A percentile compares a stretch with the other conserved stretches of the same genome.
Conservation (phyloP, 371 early-diverging fungal species). For the Mucor sp. region DNA sequence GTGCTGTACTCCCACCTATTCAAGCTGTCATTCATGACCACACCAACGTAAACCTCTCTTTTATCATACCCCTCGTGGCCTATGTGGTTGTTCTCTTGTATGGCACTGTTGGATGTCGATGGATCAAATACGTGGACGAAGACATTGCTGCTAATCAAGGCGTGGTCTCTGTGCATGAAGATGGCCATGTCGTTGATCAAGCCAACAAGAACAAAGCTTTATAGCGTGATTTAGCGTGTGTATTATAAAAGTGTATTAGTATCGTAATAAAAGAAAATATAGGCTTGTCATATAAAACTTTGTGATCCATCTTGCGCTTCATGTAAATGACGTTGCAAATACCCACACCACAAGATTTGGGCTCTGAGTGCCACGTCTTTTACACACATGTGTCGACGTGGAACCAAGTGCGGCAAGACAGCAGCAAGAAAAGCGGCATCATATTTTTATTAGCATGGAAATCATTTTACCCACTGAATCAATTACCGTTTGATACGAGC, state of each 20-base stretch:
- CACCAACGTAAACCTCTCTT: slow-evolving; percentile 35
- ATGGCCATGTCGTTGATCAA: not conserved
- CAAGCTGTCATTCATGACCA: slow-evolving; percentile 43
- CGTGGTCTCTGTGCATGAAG: not conserved
- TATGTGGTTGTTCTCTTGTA: slow-evolving; percentile 40
- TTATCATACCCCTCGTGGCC: slow-evolving; percentile 36
- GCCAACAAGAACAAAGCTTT: not conserved
- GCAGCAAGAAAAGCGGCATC: too few relatives aligned
- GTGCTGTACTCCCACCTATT: slow-evolving; percentile 44
- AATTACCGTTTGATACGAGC: too few relatives aligned
- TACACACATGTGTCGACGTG: too few relatives aligned
- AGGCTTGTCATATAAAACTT: not conserved
- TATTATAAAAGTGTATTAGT: not conserved
- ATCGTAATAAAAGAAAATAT: not conserved
- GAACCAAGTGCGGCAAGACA: too few relatives aligned
- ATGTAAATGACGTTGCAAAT: not conserved
- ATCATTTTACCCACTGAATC: not conserved
- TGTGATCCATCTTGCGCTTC: not conserved
- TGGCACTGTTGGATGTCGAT: slow-evolving; percentile 29
- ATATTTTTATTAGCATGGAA: not conserved
- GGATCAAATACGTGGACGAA: slow-evolving; percentile 46
- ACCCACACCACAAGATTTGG: not conserved
- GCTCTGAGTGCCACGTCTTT: not conserved
- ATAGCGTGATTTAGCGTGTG: not conserved
- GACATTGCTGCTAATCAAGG: not conserved